Evolutionary conservation across 2,329 filamentous ascomycete species (phyloP), one percentile per base, ranked within the genome.

Genomic region (Cercospora zeae-maydis): DNA sequence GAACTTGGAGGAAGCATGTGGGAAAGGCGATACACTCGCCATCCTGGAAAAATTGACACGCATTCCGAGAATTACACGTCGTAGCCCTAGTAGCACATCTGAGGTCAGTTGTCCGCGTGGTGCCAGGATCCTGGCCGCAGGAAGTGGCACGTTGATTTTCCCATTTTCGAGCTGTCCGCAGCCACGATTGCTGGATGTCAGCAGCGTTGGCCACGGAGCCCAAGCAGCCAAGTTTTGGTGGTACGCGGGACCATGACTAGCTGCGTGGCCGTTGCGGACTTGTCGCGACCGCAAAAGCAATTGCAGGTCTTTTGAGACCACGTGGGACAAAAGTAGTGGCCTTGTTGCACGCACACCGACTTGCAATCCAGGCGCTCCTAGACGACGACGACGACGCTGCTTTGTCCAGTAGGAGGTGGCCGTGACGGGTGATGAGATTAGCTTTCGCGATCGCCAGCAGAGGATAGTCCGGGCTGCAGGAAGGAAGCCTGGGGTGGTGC

Each of bases 371-470:
- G 31, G 49, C 49, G 27, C 31, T 30, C 1, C 31, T 52, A 11
- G 27, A 52, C 49, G 49, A 52, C 14, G 49, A 33, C n/a, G n/a
- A n/a, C n/a, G 27, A 31, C 16, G 49, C n/a, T 52, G 49, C 49
- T 34, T 31, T 52, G 31, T 47, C 13, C 19, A 10, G 42, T 52
- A 52, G 27, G 49, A 52, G 49, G 49, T 52, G 51, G 39, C 16
- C 33, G 47, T 53, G 34, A 60, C 36, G 33, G 37, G 13, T 42
- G 56, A 47, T 47, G 49, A 59, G 61, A 63, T 63, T 63, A 55
- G 52, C 47, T 63, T 63, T 59, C 36, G 56, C 61, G 59, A 62
- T 62, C 53, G 59, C 36, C 59, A 62, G 53, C 59, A 52, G 19
- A 53, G 24, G 31, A 39, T 37, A 16, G 57, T 34, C 57, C 36